Evolutionary conservation across 2,329 filamentous ascomycete genomes (phyloP).

Genomic region (Keithomyces neogunnii): DNA sequence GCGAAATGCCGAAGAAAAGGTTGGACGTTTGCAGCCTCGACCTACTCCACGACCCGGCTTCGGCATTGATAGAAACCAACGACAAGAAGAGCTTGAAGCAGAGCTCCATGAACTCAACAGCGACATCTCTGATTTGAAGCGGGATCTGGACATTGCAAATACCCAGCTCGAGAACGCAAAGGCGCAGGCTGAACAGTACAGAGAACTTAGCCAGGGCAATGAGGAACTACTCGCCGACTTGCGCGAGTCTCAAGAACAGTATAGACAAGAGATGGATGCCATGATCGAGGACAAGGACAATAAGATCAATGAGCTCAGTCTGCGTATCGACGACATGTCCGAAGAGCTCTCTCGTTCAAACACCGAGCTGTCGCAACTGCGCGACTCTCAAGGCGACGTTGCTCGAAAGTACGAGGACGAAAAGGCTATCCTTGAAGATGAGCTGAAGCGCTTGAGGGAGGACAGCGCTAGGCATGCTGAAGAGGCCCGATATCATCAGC

Average conservation of each 20-base stretch:
- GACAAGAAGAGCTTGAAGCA: slow-evolving; percentile 44
- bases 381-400: slow-evolving; percentile 71
- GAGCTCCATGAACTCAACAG: slow-evolving; percentile 73
- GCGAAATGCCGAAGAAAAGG: slow-evolving; percentile 79
- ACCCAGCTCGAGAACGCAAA: slow-evolving; percentile 75
- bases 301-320: slow-evolving; percentile 72
- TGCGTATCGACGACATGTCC: slow-evolving; percentile 76
- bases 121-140: slow-evolving; percentile 78
- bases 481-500: slow-evolving; percentile 75
- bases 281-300: slow-evolving; percentile 68
- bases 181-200: slow-evolving; percentile 78
- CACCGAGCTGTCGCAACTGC: slow-evolving; percentile 69
- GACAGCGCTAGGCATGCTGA: slow-evolving; percentile 73
- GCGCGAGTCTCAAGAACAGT: slow-evolving; percentile 74
- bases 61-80: slow-evolving; percentile 31
- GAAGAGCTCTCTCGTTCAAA: slow-evolving; percentile 75
- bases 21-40: slow-evolving; percentile 72
- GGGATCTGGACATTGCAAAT: slow-evolving; percentile 73
- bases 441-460: slow-evolving; percentile 74
- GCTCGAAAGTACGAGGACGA: slow-evolving; percentile 69
- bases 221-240: slow-evolving; percentile 82
- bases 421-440: slow-evolving; percentile 67
- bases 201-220: slow-evolving; percentile 73
- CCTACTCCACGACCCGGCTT: slow-evolving; percentile 54
- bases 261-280: slow-evolving; percentile 75